These are phyloP conservation scores for Starmerella khaoyaiensis DNA, from an alignment of 805 yeast genomes.

Conservation along the genomic window DNA sequence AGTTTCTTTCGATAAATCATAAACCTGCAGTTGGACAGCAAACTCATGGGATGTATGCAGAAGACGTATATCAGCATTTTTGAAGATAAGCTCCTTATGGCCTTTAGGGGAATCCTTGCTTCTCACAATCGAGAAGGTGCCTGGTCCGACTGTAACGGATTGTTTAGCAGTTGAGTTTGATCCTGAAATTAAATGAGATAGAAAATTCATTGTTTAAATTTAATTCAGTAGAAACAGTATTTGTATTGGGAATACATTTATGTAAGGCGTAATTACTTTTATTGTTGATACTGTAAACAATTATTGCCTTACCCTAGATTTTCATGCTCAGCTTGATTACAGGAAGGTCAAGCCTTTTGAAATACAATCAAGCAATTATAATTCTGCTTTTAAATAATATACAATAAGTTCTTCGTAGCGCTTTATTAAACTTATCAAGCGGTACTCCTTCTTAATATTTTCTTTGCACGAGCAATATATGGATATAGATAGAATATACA, in stretches of 20 bases:
- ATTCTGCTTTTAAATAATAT: too few relatives aligned
- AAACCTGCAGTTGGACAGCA: conserved; percentile 57
- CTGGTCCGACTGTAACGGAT: conserved; percentile 65
- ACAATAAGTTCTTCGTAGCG: too few relatives aligned
- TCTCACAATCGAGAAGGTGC: conserved; percentile 62
- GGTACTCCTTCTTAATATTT: too few relatives aligned
- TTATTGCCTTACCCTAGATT: too few relatives aligned
- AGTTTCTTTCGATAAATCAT: conserved; percentile 49
- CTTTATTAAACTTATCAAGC: too few relatives aligned
- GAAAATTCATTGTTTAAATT: conserved; percentile 27
- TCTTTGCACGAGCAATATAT: too few relatives aligned
- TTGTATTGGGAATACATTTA: not conserved
- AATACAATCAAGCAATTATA: too few relatives aligned
- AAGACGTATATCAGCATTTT: conserved; percentile 64
- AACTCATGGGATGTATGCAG: conserved; percentile 53
- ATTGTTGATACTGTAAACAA: too few relatives aligned
- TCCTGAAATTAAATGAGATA: conserved; percentile 12
- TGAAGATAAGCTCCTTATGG: conserved; percentile 55
- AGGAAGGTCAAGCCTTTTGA: too few relatives aligned
- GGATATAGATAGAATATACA: too few relatives aligned
- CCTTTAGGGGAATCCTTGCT: conserved; percentile 76
- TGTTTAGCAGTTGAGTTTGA: conserved; percentile 27
- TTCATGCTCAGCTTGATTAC: too few relatives aligned
- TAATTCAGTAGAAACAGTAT: not conserved
- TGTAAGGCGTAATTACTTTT: not conserved